Base-by-base conservation (phyloP, 2,329 filamentous ascomycete species). In the Pseudogymnoascus sp. region DNA sequence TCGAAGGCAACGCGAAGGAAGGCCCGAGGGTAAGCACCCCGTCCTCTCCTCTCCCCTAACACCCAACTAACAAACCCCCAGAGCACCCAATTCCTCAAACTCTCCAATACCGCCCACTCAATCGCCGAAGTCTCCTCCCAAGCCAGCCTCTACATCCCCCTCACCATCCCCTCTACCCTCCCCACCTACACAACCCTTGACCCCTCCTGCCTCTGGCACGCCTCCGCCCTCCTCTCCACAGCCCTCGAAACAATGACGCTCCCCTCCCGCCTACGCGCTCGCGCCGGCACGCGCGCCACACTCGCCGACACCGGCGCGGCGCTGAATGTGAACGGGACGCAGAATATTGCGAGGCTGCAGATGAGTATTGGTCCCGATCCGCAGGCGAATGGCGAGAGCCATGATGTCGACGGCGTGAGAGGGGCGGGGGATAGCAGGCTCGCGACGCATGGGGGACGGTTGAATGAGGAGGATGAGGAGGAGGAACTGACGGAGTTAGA, bases 241-340 rank as follows among this genome's bases (percentile, higher is more conserved):
- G 90, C 89, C 1, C 72, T 96, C 11, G 94, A 97, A 73, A 91
- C 85, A 23, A 83, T 88, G 35, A 90, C 88, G 0, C 76, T 97
- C 12, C 89, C 90, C 6, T 87, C 90, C 0, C 83, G 93, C 2
- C 75, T 96, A 31, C 81, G 80, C 31, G 74, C 73, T 3, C 73
- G 68, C 65, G 78, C 72, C 67, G 76, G 76, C 65, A 80, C 71
- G 38, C 69, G 69, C 26, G 61, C 68, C 23, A 84, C 81, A 1
- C 75, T 94, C 52, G 80, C 82, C 39, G 81, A 85, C 60, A 75
- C 93, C 52, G 83, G 87, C 33, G 83, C 85, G 61, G 79, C 83
- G 11, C 76, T 95, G 61, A 92, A 91, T 67, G 81, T 85, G 31
- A 86, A 88, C 63, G 91, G 90, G n/a, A 89, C 85, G 64, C 91